phyloP scores from a whole-genome alignment of 2,329 filamentous ascomycete species.

The Trichoderma sp. region DNA sequence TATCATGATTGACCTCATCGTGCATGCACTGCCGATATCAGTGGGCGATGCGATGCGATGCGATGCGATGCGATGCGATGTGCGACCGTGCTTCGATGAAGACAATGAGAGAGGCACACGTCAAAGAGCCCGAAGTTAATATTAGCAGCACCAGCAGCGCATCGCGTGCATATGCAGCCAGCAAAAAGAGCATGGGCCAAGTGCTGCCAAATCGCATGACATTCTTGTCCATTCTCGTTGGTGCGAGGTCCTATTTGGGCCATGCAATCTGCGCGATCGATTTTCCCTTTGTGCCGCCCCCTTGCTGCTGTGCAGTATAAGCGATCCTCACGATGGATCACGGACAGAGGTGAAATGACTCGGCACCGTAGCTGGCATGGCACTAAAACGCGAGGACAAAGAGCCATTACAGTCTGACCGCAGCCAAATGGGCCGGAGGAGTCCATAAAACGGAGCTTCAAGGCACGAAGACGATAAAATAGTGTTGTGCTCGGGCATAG shows the following conservation, averaged over 20 bases:
- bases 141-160: background rate
- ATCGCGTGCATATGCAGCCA: background rate
- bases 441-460: background rate
- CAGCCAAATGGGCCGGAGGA: background rate
- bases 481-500: background rate
- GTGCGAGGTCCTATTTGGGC: background rate
- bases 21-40: slow-evolving; percentile 20
- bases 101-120: background rate
- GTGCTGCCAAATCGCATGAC: background rate
- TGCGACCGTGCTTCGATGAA: background rate
- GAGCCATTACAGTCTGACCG: background rate
- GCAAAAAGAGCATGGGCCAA: background rate
- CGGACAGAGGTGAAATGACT: background rate
- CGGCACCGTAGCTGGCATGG: background rate
- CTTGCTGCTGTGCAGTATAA: background rate
- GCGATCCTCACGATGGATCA: background rate
- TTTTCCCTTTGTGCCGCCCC: background rate
- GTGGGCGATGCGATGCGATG: background rate
- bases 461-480: background rate
- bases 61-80: background rate
- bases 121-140: background rate
- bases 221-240: background rate
- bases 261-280: background rate
- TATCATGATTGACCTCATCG: background rate
- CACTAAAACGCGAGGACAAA: background rate